Evolutionary conservation across 2,329 filamentous ascomycete genomes (phyloP), one percentile per base, ranked within the genome.

Genomic region (Botrytis sinoallii): DNA sequence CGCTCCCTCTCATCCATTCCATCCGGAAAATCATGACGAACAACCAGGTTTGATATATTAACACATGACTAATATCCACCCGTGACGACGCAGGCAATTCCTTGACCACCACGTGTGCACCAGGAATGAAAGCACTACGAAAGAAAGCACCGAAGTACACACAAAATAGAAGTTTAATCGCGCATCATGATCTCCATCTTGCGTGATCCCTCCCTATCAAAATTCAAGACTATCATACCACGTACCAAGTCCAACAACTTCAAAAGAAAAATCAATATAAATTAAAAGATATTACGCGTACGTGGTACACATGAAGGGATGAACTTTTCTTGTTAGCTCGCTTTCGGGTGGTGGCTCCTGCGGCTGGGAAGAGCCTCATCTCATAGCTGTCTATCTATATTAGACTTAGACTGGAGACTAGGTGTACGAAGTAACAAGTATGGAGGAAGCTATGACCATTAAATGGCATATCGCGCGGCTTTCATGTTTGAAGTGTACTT

Each of bases 91-190:
- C 9, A 48, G 42, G 5, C 20, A 46, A 6, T 57, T 25, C 42
- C 63, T 46, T 65, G 63, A 65, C 42, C 29, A 48, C 63, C 63
- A 65, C 42, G 42, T 65, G 63, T 65, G 18, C 63, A 46, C 18
- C 42, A 35, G 18, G 63, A 46, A 48, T 25, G 44, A 3, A 32
- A 29, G 52, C 14, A 55, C n/a, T 18, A 55, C 8, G 52, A 55
- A 55, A 55, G n/a, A 16, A 55, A 29, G n/a, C 52, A 57, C n/a
- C 52, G 29, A 12, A 22, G 18, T 60, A 22, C 18, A 10, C 12
- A 55, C 12, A 16, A 14, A n/a, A 9, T 10, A 60, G 32, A 48
- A 65, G 9, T 46, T 46, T 35, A 65, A 65, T 25, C 7, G 42
- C 22, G 10, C 32, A 61, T 61, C 59, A 61, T 38, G 59, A 40